phyloP scores from a whole-genome alignment of 2,329 filamentous ascomycete species.

The Niveomyces coronatus region DNA sequence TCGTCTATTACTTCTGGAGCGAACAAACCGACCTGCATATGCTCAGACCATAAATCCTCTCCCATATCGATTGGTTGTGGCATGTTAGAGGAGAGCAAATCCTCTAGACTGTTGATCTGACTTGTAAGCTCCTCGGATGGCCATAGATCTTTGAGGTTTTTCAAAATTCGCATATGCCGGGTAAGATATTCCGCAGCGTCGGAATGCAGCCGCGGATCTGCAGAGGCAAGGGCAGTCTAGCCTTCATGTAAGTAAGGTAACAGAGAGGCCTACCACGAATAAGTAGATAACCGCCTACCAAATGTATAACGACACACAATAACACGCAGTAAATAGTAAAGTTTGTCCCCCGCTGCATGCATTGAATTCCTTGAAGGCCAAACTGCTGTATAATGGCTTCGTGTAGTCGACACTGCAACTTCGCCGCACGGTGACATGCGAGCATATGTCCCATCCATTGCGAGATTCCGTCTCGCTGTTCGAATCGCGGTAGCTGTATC shows the following conservation, averaged over 20 bases:
- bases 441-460: slow-evolving; percentile 1
- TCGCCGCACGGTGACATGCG: background rate
- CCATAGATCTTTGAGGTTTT: slow-evolving; percentile 1
- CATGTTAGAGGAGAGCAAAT: background rate
- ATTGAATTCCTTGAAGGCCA: slow-evolving; percentile 1
- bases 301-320: background rate
- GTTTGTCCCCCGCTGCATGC: slow-evolving; percentile 3
- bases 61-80: too few relatives aligned
- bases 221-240: background rate
- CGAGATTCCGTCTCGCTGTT: background rate
- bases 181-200: background rate
- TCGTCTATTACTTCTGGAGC: background rate
- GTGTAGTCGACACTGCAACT: background rate
- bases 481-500: background rate
- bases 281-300: background rate
- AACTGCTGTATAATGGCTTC: background rate
- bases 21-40: background rate
- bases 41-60: background rate
- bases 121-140: background rate
- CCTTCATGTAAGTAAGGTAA: background rate
- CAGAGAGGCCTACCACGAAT: background rate
- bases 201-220: background rate
- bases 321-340: slow-evolving; percentile 4
- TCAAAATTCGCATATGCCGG: background rate
- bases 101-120: background rate